A percentile compares a stretch with the other conserved stretches of the same genome.
phyloP scores from a whole-genome alignment of 768 basidiomycete species.

The Pleurotus djamor region DNA sequence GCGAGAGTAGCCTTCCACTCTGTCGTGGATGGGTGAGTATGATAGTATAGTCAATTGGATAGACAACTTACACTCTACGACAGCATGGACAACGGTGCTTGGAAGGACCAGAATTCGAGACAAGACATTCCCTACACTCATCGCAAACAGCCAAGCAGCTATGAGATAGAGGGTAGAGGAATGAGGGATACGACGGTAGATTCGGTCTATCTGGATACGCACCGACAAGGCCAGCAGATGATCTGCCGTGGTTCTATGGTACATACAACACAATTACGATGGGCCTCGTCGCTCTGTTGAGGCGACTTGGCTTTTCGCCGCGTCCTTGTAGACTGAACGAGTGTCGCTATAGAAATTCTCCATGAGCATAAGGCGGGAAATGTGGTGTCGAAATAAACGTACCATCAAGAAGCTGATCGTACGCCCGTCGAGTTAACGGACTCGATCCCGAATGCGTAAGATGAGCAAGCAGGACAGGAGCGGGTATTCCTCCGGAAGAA shows the following conservation, averaged over 20 bases:
- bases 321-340: constrained; percentile 23
- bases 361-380: too few species aligned
- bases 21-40: constrained; percentile 12
- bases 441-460: constrained; percentile 34
- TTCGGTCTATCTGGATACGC: constrained; percentile 14
- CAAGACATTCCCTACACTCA: constrained; percentile 59
- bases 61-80: constrained; percentile 41
- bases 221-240: constrained; percentile 89
- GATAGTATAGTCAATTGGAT: constrained; percentile 10
- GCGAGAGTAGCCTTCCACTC: constrained; percentile 50
- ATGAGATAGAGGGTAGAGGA: background rate
- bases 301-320: constrained; percentile 9
- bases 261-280: constrained; percentile 63
- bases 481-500: constrained; percentile 13
- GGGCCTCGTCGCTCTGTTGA: constrained; percentile 14
- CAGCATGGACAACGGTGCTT: constrained; percentile 72
- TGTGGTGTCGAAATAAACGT: background rate
- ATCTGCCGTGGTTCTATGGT: constrained; percentile 65
- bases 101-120: constrained; percentile 48
- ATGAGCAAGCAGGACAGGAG: constrained; percentile 54
- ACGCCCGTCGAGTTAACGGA: constrained; percentile 53
- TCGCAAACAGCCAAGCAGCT: constrained; percentile 66
- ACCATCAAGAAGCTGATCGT: constrained; percentile 27
- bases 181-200: background rate
- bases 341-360: constrained; percentile 15